Evolutionary conservation across 2,329 filamentous ascomycete species (phyloP), one percentile per base, ranked within the genome.

Genomic region (Sclerotinia subarctica): DNA sequence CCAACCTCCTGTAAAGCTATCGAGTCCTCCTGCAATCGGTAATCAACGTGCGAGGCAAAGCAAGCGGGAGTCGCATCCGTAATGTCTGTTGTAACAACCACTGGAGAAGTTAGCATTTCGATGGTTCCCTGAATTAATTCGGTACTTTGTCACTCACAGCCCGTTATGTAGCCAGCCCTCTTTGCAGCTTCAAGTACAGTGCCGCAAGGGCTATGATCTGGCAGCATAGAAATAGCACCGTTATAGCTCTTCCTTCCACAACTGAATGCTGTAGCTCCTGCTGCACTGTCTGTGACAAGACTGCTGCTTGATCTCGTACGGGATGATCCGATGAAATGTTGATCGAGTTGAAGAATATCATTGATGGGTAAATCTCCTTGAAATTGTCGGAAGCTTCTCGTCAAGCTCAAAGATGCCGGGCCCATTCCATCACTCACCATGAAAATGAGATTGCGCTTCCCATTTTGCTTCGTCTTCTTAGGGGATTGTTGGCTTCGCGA

Each of bases 381-480:
- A 73, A 90, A 86, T 79, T 99, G 95, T 73, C 91, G 88, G 81
- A 90, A 99, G 77, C 89, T 91, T 68, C 95, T 86, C 8, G 95
- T 97, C 77, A 99, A 80, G 35, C 90, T 91, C 66, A 99, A 84
- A 74, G 92, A 94, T 11, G 95, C 92, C 10, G 95, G 95, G 0
- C 95, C 95, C 95, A 99, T 99, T 76, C 95, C 95, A 78, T 99
- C 95, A 0, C 93, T 97, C 49, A 99, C 94, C 95, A 99, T 99
- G 83, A 99, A 98, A 74, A 99, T 90, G 65, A 99, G 84, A 79
- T 98, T 99, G 66, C 92, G 87, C 83, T 98, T 99, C 64, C 88
- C 87, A 38, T 75, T 79, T 67, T 83, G 82, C 49, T 72, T 73
- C 7, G 47, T 24, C 69, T 70, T 44, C 67, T 68, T 49, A 17